Percentiles rank a stretch among this genome's conserved stretches.
These are phyloP conservation scores for Jatropha curcas DNA, from an alignment of 345 rosid genomes.

Conservation along the genomic window DNA sequence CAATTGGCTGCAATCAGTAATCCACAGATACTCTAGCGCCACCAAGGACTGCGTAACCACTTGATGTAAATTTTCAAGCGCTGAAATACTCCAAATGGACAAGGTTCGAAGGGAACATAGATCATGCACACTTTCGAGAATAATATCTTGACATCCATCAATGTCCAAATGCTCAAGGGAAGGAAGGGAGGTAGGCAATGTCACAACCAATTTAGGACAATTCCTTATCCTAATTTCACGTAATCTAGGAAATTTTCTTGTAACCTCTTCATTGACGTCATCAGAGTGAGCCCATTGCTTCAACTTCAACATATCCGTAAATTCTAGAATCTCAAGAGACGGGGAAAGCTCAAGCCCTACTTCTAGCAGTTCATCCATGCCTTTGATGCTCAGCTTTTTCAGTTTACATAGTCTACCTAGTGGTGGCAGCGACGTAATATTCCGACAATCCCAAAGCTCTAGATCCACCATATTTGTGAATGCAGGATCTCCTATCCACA, in stretches of 20 bases:
- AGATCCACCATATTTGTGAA: background rate
- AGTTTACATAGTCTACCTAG: background rate
- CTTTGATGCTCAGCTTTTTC: background rate
- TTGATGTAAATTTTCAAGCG: background rate
- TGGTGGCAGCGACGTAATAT: background rate
- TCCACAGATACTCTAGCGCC: constrained; percentile 8
- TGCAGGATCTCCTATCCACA: background rate
- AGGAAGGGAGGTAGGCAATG: background rate
- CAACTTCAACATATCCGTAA: background rate
- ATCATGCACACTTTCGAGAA: background rate
- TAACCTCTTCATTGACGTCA: background rate
- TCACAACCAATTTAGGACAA: background rate
- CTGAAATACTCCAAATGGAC: background rate
- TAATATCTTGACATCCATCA: background rate
- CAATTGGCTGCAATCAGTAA: constrained; percentile 1
- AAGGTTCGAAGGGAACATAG: constrained; percentile 16
- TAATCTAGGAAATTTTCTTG: background rate
- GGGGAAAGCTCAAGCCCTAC: background rate
- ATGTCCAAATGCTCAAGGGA: background rate
- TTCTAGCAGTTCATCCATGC: background rate
- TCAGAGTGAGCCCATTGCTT: constrained; percentile 2
- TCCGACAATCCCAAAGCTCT: background rate
- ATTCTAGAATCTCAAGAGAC: background rate
- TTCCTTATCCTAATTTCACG: background rate
- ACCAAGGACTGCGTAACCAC: background rate